Percentiles rank a stretch among this genome's conserved stretches.
Conservation (phyloP, 1,139 yeast species). For the Magnusiomyces fungicola region DNA sequence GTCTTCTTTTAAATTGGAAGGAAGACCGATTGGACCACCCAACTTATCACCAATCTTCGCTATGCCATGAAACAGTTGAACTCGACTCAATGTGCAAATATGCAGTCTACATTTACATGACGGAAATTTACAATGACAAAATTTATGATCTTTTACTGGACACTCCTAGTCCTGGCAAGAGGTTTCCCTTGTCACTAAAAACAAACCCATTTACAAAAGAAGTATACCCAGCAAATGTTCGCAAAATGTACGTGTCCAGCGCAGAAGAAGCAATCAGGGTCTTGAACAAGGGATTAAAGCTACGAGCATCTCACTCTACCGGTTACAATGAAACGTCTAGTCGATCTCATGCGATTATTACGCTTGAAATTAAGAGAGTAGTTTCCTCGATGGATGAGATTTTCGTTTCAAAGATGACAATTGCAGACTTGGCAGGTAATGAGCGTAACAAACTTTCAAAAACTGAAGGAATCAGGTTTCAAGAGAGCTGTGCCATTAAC, state of each 20-base stretch:
- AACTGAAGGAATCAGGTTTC: constrained; percentile 38
- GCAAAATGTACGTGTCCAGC: constrained; percentile 26
- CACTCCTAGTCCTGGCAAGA: constrained; percentile 4
- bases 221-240: constrained; percentile 21
- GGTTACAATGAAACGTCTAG: constrained; percentile 31
- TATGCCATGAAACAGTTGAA: constrained; percentile 17
- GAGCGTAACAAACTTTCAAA: constrained; percentile 42
- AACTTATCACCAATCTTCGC: constrained; percentile 11
- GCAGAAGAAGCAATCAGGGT: constrained; percentile 26
- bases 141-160: constrained; percentile 26
- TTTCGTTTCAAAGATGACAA: constrained; percentile 27
- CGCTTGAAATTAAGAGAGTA: constrained; percentile 29
- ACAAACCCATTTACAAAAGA: constrained; percentile 23
- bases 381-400: background rate
- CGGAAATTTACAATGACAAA: constrained; percentile 33
- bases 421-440: constrained; percentile 47
- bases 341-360: constrained; percentile 37
- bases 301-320: constrained; percentile 31
- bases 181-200: constrained; percentile 22
- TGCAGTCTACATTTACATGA: constrained; percentile 30
- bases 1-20: constrained; percentile 28
- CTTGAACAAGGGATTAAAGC: constrained; percentile 26
- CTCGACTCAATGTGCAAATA: constrained; percentile 21
- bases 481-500: constrained; percentile 43
- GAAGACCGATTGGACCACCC: constrained; percentile 14